A percentile compares a stretch with the other conserved stretches of the same genome.
phyloP scores from a whole-genome alignment of 176 grass and related monocot genomes.

The Ensete glaucum region DNA sequence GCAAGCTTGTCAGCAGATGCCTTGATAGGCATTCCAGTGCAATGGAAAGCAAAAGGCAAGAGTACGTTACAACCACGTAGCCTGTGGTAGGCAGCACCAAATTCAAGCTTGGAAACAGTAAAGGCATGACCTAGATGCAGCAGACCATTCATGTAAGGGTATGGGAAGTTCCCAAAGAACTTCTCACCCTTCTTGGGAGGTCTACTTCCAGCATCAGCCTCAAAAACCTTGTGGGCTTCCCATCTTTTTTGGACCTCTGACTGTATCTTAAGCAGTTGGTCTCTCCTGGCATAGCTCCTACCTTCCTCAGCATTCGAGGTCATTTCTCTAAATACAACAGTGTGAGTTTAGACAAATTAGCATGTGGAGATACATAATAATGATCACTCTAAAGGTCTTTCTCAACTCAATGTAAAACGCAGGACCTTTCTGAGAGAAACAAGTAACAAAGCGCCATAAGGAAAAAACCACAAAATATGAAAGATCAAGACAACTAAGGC shows the following conservation, averaged over 20 bases:
- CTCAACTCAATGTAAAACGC: background rate
- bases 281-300: conserved; percentile 43
- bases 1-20: conserved; percentile 62
- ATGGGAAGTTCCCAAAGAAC: conserved; percentile 75
- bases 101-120: conserved; percentile 67
- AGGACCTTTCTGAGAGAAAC: background rate
- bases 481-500: background rate
- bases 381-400: background rate
- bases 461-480: background rate
- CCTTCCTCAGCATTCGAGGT: conserved; percentile 30
- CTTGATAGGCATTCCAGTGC: conserved; percentile 88
- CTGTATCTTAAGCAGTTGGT: conserved; percentile 42
- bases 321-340: conserved; percentile 33
- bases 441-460: background rate
- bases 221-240: conserved; percentile 53
- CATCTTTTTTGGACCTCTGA: conserved; percentile 37
- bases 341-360: background rate
- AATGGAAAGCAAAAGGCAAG: conserved; percentile 65
- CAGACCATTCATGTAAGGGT: conserved; percentile 80
- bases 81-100: conserved; percentile 52
- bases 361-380: background rate
- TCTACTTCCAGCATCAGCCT: conserved; percentile 35
- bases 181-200: conserved; percentile 35
- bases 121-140: conserved; percentile 69
- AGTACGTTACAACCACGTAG: conserved; percentile 55